phyloP scores from a whole-genome alignment of 306 rosid species.

The Carpinus fangiana region DNA sequence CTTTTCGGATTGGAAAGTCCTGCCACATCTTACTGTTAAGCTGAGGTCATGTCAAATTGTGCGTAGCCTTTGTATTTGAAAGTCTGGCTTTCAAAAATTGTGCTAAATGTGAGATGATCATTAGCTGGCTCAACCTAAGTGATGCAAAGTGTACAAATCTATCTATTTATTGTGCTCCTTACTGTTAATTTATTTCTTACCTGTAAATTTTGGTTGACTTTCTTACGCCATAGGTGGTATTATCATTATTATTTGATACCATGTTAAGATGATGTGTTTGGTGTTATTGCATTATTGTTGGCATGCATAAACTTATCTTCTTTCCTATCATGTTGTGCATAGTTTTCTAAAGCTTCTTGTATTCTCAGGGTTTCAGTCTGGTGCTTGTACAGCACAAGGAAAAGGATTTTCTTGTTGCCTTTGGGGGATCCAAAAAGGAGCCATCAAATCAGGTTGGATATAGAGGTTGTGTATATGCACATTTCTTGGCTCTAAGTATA shows the following conservation, averaged over 20 bases:
- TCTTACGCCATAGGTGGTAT: not conserved
- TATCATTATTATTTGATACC: not conserved
- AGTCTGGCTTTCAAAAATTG: not conserved
- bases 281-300: constrained; percentile 12
- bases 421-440: constrained; percentile 92
- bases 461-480: constrained; percentile 12
- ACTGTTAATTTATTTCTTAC: not conserved
- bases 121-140: not conserved
- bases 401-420: constrained; percentile 89
- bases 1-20: not conserved
- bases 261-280: not conserved
- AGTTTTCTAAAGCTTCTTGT: constrained; percentile 21
- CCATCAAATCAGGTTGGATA: constrained; percentile 81
- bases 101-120: not conserved
- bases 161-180: not conserved
- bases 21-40: not conserved
- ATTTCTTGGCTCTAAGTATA: constrained; percentile 4
- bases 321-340: constrained; percentile 16
- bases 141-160: not conserved
- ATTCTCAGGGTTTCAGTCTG: constrained; percentile 83
- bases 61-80: not conserved
- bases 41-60: not conserved
- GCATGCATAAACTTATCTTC: constrained; percentile 14
- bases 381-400: constrained; percentile 81
- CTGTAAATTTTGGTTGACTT: not conserved